Conservation (phyloP, 2,329 filamentous ascomycete species). For the Colletotrichum sp. region DNA sequence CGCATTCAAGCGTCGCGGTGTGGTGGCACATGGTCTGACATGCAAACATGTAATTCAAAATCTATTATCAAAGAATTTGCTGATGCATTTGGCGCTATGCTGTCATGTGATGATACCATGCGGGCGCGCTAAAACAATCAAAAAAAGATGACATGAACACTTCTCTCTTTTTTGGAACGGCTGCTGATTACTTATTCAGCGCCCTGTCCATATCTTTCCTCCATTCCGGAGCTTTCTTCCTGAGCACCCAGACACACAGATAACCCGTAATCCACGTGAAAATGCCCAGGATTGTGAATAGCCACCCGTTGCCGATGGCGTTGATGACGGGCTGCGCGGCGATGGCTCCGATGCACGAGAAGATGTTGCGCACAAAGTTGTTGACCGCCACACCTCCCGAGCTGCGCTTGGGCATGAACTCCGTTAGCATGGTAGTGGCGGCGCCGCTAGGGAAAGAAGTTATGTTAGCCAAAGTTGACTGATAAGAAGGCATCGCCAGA, state of each 20-base stretch:
- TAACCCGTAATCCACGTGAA: slow-evolving; percentile 63
- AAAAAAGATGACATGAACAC: not conserved
- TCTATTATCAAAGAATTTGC: not conserved
- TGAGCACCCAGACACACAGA: slow-evolving; percentile 64
- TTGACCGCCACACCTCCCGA: slow-evolving; percentile 80
- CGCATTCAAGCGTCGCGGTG: not conserved
- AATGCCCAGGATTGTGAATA: slow-evolving; percentile 66
- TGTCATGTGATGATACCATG: not conserved
- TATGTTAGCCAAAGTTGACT: slow-evolving; percentile 14
- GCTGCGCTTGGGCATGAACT: slow-evolving; percentile 77
- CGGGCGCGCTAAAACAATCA: not conserved
- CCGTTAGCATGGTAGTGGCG: slow-evolving; percentile 82
- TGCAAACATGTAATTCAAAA: not conserved
- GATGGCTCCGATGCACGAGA: slow-evolving; percentile 73
- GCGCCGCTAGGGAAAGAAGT: slow-evolving; percentile 46
- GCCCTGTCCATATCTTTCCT: slow-evolving; percentile 64
- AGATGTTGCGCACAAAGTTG: slow-evolving; percentile 81
- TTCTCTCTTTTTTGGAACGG: not conserved
- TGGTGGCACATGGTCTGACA: not conserved
- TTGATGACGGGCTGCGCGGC: slow-evolving; percentile 73
- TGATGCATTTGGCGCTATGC: not conserved
- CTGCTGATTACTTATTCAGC: slow-evolving; percentile 27
- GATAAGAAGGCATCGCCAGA: not conserved
- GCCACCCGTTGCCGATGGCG: slow-evolving; percentile 76
- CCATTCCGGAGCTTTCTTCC: slow-evolving; percentile 66